Percentiles rank a stretch among this genome's conserved stretches.
These are phyloP conservation scores for Arabis alpina DNA, from an alignment of 345 rosid genomes.

Conservation along the genomic window DNA sequence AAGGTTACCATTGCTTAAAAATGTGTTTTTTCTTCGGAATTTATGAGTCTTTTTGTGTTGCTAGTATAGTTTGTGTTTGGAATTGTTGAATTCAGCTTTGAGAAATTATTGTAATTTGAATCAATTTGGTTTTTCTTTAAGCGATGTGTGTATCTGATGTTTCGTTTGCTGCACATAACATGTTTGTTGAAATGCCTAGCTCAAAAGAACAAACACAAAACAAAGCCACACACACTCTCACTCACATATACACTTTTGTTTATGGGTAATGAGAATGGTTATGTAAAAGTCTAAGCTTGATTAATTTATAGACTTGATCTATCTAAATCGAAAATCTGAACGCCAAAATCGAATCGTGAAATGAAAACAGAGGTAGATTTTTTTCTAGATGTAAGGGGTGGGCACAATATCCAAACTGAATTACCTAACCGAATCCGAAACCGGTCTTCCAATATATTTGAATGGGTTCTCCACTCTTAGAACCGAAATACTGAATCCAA, in stretches of 20 bases:
- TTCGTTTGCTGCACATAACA: constrained; percentile 21
- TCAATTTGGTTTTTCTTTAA: constrained; percentile 13
- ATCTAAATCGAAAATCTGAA: not conserved
- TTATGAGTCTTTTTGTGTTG: constrained; percentile 9
- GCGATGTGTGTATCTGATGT: not conserved
- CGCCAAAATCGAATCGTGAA: not conserved
- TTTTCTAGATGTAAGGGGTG: no score
- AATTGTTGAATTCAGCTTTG: constrained; percentile 32
- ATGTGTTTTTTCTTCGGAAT: no score
- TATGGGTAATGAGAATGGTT: no score
- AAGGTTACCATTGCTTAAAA: no score
- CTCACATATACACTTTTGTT: no score
- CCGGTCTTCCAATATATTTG: no score
- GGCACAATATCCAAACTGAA: no score
- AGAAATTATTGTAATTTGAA: constrained; percentile 28
- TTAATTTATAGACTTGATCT: no score
- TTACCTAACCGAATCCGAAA: no score
- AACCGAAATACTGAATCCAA: not conserved
- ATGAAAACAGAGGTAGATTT: not conserved
- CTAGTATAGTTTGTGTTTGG: constrained; percentile 21
- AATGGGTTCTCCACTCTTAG: no score
- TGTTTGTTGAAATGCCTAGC: constrained; percentile 39
- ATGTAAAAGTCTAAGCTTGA: not conserved
- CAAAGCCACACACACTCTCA: no score
- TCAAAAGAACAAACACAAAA: not conserved